Base-by-base conservation (phyloP, 2,329 filamentous ascomycete genomes). In the Cladophialophora yegresii region DNA sequence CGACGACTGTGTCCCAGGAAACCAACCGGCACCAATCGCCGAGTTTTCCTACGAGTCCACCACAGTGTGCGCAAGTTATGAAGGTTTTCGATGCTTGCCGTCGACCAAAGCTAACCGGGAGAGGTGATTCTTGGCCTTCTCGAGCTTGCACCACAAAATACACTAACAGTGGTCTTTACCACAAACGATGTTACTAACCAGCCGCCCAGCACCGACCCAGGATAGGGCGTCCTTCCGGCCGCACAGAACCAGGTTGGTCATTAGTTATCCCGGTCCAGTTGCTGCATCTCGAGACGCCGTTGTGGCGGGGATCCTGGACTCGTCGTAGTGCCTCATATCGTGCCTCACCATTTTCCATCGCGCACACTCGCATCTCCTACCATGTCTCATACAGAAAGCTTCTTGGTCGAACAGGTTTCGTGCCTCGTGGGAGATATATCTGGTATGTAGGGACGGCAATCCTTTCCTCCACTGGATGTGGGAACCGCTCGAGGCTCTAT, bases 271-370 rank as follows among this genome's bases (percentile, higher is more conserved):
- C 5, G 16, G 13, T 43, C 36, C 16, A 16, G 8, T 3, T 20
- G 8, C n/a, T 43, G 36, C 36, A 43, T 43, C 28, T 54, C 4
- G 5, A 33, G 28, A n/a, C 23, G 28, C 51, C 23, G 51, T 30
- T 20, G 12, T 30, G 51, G 23, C 51, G 51, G 28, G 28, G 23
- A 54, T 33, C 7, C 51, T 33, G 26, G 16, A 26, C 28, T 54
- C 26, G 51, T 20, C 51, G 28, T 54, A 54, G 51, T 32, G 51
- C 9, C 28, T 54, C 51, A 54, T 9, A 33, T n/a, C 51, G 16
- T 54, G 26, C 28, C 8, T 33, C 51, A 54, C 28, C 51, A 30
- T 54, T 54, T 54, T 9, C 23, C 26, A 6, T 28, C 26, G 16
- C 23, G n/a, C 12, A 33, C 13, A 30, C 28, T 33, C n/a, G 28